Conservation (phyloP, 2,329 filamentous ascomycete species). For the Aschersonia sp. region DNA sequence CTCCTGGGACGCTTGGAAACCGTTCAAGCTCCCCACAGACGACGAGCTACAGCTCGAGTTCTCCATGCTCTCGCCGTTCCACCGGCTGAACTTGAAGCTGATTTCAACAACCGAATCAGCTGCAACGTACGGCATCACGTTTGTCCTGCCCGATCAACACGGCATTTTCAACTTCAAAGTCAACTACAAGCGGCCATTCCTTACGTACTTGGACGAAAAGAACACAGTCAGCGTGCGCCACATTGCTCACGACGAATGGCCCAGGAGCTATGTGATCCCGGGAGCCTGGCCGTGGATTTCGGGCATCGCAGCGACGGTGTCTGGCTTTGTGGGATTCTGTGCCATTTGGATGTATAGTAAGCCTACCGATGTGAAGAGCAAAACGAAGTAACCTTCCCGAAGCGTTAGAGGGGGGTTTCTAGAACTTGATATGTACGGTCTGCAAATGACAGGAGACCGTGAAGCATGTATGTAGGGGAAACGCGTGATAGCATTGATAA, state of each 20-base stretch:
- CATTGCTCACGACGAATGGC: constrained; percentile 95
- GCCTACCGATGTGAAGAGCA: constrained; percentile 20
- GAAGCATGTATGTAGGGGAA: not conserved
- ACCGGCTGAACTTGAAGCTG: constrained; percentile 61
- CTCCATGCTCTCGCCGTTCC: constrained; percentile 96
- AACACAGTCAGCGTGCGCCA: constrained; percentile 86
- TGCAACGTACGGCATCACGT: constrained; percentile 59
- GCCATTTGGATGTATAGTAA: constrained; percentile 70
- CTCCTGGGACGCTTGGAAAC: constrained; percentile 54
- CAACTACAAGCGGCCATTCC: constrained; percentile 92
- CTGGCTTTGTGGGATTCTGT: constrained; percentile 74
- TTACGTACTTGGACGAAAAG: constrained; percentile 86
- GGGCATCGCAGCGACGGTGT: constrained; percentile 71
- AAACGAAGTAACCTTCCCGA: constrained; percentile 12
- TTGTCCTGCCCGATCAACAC: constrained; percentile 87
- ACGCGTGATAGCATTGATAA: no score
- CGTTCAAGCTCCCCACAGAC: constrained; percentile 53
- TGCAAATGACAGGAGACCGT: not conserved
- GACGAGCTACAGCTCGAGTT: constrained; percentile 90
- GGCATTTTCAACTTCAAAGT: constrained; percentile 98
- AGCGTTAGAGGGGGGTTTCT: no score
- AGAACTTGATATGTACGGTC: no score
- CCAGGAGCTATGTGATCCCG: constrained; percentile 75
- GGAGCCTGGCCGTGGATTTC: constrained; percentile 91
- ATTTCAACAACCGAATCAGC: constrained; percentile 39